Evolutionary conservation across 2,329 filamentous ascomycete species (phyloP), one percentile per base, ranked within the genome.

Genomic region (Neopestalotiopsis sp.): DNA sequence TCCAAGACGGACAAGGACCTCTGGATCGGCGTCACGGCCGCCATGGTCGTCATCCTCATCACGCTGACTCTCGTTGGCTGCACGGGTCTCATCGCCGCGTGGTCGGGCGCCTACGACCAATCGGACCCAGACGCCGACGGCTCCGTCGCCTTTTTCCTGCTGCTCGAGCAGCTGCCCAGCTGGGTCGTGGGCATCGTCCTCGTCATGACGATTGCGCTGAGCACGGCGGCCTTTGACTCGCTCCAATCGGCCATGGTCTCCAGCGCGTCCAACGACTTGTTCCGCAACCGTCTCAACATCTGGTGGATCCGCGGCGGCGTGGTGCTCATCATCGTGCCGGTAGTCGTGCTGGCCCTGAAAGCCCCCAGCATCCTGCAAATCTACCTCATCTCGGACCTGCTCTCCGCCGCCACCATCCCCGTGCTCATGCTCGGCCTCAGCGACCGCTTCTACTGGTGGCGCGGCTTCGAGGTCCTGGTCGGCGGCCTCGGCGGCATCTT

Each of bases 161-260:
- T 96, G 6, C 88, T 96, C 10, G 86, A 90, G 72, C 85, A 89
- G 72, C 87, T 96, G 1, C 93, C 93, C 0, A 85, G 81, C 67
- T 96, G 93, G 93, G 92, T 94, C n/a, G 88, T 96, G 2, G 93
- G 92, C 67, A 88, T 96, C 71, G 89, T 95, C 0, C 84, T 96
- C 10, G 90, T 95, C 77, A 94, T 96, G 92, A 89, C 92, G 1
- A 89, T 95, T 40, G 89, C 89, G 10, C 87, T 96, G 66, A 92
- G 89, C 75, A 94, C 91, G 2, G 91, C 93, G 0, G 90, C 93
- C 0, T 95, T 96, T 72, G 93, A 96, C 83, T 92, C 88, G 71
- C 85, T 95, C 49, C 94, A 95, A 80, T 92, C 90, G 1, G 92
- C 93, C 73, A 94, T 96, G 91, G 91, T 95, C 7, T 94, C 91